Evolutionary conservation across 2,329 filamentous ascomycete genomes (phyloP).

Genomic region (Exophiala alcalophila): DNA sequence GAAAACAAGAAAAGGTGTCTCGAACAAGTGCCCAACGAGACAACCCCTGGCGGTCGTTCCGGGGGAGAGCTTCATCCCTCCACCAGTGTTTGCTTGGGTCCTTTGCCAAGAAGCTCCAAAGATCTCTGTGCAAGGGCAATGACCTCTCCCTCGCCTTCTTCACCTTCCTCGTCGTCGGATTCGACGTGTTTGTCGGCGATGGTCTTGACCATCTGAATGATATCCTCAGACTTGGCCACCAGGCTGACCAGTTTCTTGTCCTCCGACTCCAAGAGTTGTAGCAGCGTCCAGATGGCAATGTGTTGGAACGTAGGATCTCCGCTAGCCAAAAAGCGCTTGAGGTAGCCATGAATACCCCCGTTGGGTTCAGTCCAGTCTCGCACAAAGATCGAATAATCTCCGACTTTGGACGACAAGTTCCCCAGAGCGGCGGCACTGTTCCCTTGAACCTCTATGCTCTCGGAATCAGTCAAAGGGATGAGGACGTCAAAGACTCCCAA

Average conservation of each 20-base stretch:
- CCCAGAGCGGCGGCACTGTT: constrained; percentile 95
- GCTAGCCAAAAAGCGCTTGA: constrained; percentile 87
- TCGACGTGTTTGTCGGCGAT: constrained; percentile 89
- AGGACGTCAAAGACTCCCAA: constrained; percentile 94
- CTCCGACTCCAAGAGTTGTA: constrained; percentile 93
- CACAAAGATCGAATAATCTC: constrained; percentile 94
- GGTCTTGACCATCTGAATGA: constrained; percentile 85
- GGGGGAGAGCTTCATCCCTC: constrained; percentile 63
- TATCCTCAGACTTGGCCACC: constrained; percentile 85
- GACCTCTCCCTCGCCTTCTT: constrained; percentile 90
- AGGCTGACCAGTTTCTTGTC: constrained; percentile 83
- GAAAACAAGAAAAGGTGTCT: constrained; percentile 5
- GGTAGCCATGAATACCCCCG: constrained; percentile 92
- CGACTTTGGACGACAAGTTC: constrained; percentile 96
- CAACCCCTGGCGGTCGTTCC: background rate
- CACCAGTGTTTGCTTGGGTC: constrained; percentile 71
- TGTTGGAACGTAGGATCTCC: constrained; percentile 98
- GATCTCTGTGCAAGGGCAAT: constrained; percentile 87
- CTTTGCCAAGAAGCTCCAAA: constrained; percentile 78
- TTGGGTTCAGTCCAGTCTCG: constrained; percentile 90
- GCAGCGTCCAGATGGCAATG: constrained; percentile 95
- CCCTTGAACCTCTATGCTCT: constrained; percentile 96
- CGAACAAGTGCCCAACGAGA: constrained; percentile 8
- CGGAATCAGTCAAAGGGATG: constrained; percentile 89
- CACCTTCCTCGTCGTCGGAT: constrained; percentile 78